Base-by-base conservation (phyloP, 495 filamentous ascomycete species). In the Neurospora tetrasperma region DNA sequence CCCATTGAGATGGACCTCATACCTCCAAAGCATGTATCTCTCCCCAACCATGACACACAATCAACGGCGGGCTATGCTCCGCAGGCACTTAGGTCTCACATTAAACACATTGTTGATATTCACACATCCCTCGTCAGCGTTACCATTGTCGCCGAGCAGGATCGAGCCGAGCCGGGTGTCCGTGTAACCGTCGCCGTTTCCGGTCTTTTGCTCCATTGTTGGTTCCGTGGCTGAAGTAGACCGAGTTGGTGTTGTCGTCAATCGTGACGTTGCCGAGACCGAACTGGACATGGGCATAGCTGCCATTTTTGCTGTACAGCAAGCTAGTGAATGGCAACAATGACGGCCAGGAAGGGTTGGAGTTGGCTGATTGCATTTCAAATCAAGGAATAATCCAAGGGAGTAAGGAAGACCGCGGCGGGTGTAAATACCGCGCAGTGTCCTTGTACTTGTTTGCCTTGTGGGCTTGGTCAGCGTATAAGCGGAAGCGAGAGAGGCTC, bases 401-500 rank as follows among this genome's bases (percentile, higher is more conserved):
- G 23, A 23, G 23, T 23, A 23, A 23, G 23, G 23, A 23, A 23
- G 23, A 23, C 23, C 23, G 23, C 23, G 23, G 23, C 23, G 23
- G 23, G 23, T 23, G 23, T 23, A 23, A 23, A 31, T 43, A 43
- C 42, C 6, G 18, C 42, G 42, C 42, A 8, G 42, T 43, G 6
- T 43, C 6, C 42, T 18, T 18, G 16, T 43, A 43, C 42, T 8
- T 7, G 42, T 18, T 9, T 0, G 16, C 42, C 5, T 43, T 43
- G 42, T 43, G 42, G 42, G 6, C 4, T 42, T 42, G 41, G 1
- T 42, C 12, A 5, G 41, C 4, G 11, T 12, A 11, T 12, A 5
- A 0, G 41, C 42, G 2, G 42, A 43, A 0, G 6, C 16, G 16
- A 43, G 6, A 0, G 42, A 43, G 16, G 3, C 16, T 0, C 0